These are phyloP conservation scores for Dictyostelium intermedium DNA, from an alignment of 78 protist species.

Conservation along the genomic window DNA sequence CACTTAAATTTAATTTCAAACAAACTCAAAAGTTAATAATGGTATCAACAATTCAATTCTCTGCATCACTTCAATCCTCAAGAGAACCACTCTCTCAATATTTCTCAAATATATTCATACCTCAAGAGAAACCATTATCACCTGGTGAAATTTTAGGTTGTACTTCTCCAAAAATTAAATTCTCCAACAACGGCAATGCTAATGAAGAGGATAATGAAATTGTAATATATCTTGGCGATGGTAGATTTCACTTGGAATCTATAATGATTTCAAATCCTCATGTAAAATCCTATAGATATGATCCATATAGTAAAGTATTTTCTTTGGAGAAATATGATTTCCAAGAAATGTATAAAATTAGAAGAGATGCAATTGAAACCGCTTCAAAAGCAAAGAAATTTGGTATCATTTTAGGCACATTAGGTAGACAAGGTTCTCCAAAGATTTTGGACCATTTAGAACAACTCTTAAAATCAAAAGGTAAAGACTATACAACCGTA, in stretches of 20 bases:
- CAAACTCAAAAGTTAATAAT: slow-evolving; percentile 50
- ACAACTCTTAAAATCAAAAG: slow-evolving; percentile 20
- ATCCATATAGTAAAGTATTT: slow-evolving; percentile 92
- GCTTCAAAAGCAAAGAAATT: slow-evolving; percentile 30
- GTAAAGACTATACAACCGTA: slow-evolving; percentile 36
- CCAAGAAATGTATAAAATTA: slow-evolving; percentile 81
- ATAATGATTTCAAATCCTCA: slow-evolving; percentile 97
- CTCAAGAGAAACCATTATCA: slow-evolving; percentile 96
- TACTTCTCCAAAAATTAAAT: slow-evolving; percentile 90
- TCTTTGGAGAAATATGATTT: slow-evolving; percentile 88
- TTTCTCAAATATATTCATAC: slow-evolving; percentile 78
- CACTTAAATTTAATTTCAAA: slow-evolving; percentile 85
- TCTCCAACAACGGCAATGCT: background rate
- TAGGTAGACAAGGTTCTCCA: slow-evolving; percentile 97
- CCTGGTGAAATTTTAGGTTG: slow-evolving; percentile 97
- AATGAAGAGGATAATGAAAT: slow-evolving; percentile 12
- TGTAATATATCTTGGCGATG: slow-evolving; percentile 95
- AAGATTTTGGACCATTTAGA: slow-evolving; percentile 83
- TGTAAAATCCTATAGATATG: slow-evolving; percentile 91
- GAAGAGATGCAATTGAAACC: slow-evolving; percentile 76
- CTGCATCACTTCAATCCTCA: slow-evolving; percentile 86
- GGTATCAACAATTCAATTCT: slow-evolving; percentile 95
- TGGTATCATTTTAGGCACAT: slow-evolving; percentile 93
- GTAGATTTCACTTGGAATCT: slow-evolving; percentile 98
- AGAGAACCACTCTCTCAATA: slow-evolving; percentile 15